phyloP scores from a whole-genome alignment of 108 stramenopile species.

The Discostella pseudostelligera region DNA sequence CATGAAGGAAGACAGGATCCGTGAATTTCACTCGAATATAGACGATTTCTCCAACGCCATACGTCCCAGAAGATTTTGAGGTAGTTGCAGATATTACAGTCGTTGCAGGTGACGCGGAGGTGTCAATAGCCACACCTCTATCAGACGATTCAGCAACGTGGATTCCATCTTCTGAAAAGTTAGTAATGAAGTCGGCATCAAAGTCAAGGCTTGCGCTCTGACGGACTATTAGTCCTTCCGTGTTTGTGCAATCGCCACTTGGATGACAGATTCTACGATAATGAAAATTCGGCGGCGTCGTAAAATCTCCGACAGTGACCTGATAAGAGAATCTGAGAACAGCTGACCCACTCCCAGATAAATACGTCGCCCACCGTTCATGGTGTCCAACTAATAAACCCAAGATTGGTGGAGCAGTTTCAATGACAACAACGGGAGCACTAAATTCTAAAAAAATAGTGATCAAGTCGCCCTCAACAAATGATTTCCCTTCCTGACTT shows the following conservation, averaged over 20 bases:
- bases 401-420: constrained; percentile 17
- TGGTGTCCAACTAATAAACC: constrained; percentile 12
- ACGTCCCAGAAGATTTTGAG: constrained; percentile 13
- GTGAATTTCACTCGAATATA: constrained; percentile 25
- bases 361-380: constrained; percentile 31
- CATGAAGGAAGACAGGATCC: constrained; percentile 27
- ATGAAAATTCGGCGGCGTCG: constrained; percentile 23
- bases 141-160: constrained; percentile 17
- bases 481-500: constrained; percentile 13
- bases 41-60: constrained; percentile 23
- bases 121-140: constrained; percentile 26
- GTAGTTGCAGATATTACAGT: constrained; percentile 20
- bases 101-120: constrained; percentile 12
- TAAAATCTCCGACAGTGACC: constrained; percentile 20
- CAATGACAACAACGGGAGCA: constrained; percentile 23
- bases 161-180: constrained; percentile 30
- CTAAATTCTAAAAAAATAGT: constrained; percentile 24
- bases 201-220: constrained; percentile 13
- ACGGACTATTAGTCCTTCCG: constrained; percentile 24
- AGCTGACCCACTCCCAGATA: constrained; percentile 28
- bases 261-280: constrained; percentile 20
- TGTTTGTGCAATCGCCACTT: constrained; percentile 8
- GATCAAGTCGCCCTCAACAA: constrained; percentile 19
- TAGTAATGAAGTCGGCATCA: constrained; percentile 14
- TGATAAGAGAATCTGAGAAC: constrained; percentile 17